A percentile compares a stretch with the other conserved stretches of the same genome.
Evolutionary conservation across 73 alveolate genomes (phyloP).

Genomic region (Paramecium caudatum): DNA sequence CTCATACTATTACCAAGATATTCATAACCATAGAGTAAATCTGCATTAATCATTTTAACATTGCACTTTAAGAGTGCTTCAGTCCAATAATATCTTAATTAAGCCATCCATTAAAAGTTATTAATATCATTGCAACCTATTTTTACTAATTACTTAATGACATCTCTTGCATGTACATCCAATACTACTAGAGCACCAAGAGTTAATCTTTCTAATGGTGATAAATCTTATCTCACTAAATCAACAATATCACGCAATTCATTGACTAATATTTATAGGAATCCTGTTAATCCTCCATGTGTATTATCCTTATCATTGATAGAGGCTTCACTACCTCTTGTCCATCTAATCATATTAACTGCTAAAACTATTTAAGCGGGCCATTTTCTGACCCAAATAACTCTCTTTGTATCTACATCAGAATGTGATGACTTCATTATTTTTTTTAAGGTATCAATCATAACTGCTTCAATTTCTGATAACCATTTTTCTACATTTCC

Average conservation of each 20-base stretch:
- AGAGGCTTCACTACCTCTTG: constrained; percentile 81
- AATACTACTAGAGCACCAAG: constrained; percentile 98
- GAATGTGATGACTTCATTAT: constrained; percentile 84
- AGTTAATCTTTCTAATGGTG: constrained; percentile 96
- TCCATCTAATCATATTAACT: constrained; percentile 95
- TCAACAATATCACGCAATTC: constrained; percentile 96
- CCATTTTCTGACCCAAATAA: constrained; percentile 97
- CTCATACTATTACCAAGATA: constrained; percentile 98
- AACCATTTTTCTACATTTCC: constrained; percentile 98
- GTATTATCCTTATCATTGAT: constrained; percentile 87
- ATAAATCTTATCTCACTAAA: constrained; percentile 97
- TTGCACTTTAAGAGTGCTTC: constrained; percentile 79
- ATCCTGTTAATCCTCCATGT: constrained; percentile 88
- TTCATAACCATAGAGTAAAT: constrained; percentile 89
- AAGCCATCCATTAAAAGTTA: constrained; percentile 99
- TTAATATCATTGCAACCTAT: constrained; percentile 77
- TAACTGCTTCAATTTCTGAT: constrained; percentile 91
- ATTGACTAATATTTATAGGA: constrained; percentile 79
- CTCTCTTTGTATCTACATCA: constrained; percentile 89
- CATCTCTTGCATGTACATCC: constrained; percentile 99
- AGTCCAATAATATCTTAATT: constrained; percentile 98
- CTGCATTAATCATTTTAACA: constrained; percentile 72
- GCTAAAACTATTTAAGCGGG: constrained; percentile 97
- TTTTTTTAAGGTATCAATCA: constrained; percentile 91
- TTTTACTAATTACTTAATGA: constrained; percentile 78